Percentiles rank a stretch among this genome's conserved stretches.
Evolutionary conservation across 2,329 filamentous ascomycete genomes (phyloP).

Genomic region (Talaromyces funiculosus): DNA sequence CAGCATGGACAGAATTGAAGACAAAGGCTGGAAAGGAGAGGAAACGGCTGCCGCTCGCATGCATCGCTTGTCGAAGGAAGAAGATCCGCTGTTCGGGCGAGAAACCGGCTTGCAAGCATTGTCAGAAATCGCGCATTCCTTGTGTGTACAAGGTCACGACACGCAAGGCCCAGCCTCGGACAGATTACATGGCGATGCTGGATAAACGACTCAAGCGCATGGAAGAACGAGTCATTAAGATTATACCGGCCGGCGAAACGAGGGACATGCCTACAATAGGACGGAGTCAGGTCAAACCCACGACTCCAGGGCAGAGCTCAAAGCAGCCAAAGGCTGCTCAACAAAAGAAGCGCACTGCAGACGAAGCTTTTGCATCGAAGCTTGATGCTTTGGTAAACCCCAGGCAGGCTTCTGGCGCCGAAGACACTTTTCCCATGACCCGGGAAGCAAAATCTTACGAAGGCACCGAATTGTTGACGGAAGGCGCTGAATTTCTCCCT

Average conservation of each 20-base stretch:
- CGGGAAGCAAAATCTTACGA: slow-evolving; percentile 60
- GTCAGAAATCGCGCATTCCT: slow-evolving; percentile 81
- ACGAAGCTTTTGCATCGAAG: slow-evolving; percentile 80
- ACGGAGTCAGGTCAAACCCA: slow-evolving; percentile 78
- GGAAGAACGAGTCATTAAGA: slow-evolving; percentile 96
- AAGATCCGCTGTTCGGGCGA: slow-evolving; percentile 98
- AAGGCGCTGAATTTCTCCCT: slow-evolving; percentile 78
- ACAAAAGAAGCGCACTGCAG: slow-evolving; percentile 72
- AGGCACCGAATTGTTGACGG: slow-evolving; percentile 69
- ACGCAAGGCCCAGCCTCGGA: slow-evolving; percentile 85
- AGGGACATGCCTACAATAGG: slow-evolving; percentile 63
- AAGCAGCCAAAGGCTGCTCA: slow-evolving; percentile 45
- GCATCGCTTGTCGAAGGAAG: slow-evolving; percentile 91
- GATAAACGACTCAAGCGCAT: slow-evolving; percentile 93
- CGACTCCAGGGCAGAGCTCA: slow-evolving; percentile 52
- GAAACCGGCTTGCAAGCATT: slow-evolving; percentile 96
- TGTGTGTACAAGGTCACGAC: slow-evolving; percentile 98
- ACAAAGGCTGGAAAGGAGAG: slow-evolving; percentile 93
- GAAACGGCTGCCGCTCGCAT: slow-evolving; percentile 85
- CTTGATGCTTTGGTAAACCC: slow-evolving; percentile 72
- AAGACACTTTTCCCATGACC: slow-evolving; percentile 48
- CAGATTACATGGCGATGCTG: slow-evolving; percentile 98
- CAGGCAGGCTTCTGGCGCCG: slow-evolving; percentile 45
- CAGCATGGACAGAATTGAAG: slow-evolving; percentile 76
- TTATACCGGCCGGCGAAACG: slow-evolving; percentile 80